Evolutionary conservation across 2,329 filamentous ascomycete genomes (phyloP).

Genomic region (Hirsutella thompsonii): DNA sequence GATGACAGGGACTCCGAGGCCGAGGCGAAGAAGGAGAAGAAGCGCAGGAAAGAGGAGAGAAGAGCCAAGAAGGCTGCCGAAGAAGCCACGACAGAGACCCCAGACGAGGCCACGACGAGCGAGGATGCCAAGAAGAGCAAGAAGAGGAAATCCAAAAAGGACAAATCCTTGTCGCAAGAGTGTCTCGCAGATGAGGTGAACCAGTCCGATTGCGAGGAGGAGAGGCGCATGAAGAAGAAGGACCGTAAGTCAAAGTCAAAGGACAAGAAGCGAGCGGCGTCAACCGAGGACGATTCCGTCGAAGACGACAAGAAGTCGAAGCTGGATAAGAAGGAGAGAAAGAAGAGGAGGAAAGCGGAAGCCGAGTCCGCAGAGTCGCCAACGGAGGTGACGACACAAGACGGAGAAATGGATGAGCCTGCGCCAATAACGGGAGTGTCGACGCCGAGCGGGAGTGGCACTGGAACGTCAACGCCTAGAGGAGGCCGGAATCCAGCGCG

Average conservation of each 20-base stretch:
- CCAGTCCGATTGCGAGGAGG: neutral
- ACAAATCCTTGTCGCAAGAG: neutral
- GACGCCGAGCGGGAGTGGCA: conserved; percentile 25
- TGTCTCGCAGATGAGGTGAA: too few species aligned
- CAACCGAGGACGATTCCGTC: neutral
- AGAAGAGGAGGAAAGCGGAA: conserved; percentile 36
- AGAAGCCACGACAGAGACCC: conserved; percentile 3
- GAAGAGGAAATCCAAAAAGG: conserved; percentile 28
- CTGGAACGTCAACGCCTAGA: conserved; percentile 32
- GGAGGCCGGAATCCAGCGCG: conserved; percentile 59
- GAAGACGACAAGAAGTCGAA: conserved; percentile 26
- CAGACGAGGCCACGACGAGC: conserved; percentile 8
- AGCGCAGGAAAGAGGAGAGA: conserved; percentile 21
- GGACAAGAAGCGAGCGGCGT: conserved; percentile 5
- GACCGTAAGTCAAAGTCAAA: conserved; percentile 6
- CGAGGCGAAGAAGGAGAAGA: conserved; percentile 22
- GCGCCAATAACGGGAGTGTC: conserved; percentile 21
- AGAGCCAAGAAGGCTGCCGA: conserved; percentile 16
- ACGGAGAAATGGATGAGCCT: conserved; percentile 9
- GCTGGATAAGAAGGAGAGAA: conserved; percentile 32
- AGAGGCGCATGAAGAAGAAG: conserved; percentile 7
- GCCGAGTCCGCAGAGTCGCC: conserved; percentile 11
- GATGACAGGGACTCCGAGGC: conserved; percentile 9
- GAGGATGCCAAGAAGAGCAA: conserved; percentile 9
- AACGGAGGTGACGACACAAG: conserved; percentile 1